Base-by-base conservation (phyloP, 1,284 basidiomycete genomes). In the Boletus semigastroideus region DNA sequence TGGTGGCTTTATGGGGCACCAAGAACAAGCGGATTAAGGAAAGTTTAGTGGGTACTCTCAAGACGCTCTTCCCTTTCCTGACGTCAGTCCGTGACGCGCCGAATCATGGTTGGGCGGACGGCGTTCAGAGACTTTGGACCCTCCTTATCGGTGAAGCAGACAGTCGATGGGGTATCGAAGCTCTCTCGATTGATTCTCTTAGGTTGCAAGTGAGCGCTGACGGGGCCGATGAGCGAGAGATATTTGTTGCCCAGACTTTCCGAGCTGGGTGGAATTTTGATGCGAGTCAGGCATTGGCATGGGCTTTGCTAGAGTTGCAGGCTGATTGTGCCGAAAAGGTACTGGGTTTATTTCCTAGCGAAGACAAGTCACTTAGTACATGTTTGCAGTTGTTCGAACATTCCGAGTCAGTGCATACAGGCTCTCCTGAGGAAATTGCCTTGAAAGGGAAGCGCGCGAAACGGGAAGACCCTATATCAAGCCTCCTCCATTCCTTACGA, bases 231-330 rank as follows among this genome's bases (percentile, higher is more conserved):
- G 56, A 59, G 13, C 52, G 64, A 36, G 59, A 64, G 12, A 73
- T 83, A 16, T 90, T 92, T 57, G 68, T 78, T 20, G 78, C 82
- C 0, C 72, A 66, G 19, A 88, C 86, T 1, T 90, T 92, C 64
- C 74, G 80, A 39, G 78, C 85, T 40, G 91, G 90, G 4, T 81
- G 78, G 72, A 80, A 82, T 56, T 92, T 98, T 60, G 82, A 83
- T 52, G 64, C 78, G 0, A 74, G 71, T 20, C 85, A 92, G 64
- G 90, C 90, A 0, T 66, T 92, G 34, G 78, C 84, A 1, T 98
- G 95, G 94, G 80, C 83, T 1, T 76, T 86, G 1, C 71, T 95
- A 5, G 86, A 95, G 65, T 72, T 97, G n/a, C 87, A 90, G 55
- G 88, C 92, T 5, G 91, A 94, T 62, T 88, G 86, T 62, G 78